A percentile compares a stretch with the other conserved stretches of the same genome.
Evolutionary conservation across 179 eudicot genomes (phyloP).

Genomic region (Gypsophila paniculata): DNA sequence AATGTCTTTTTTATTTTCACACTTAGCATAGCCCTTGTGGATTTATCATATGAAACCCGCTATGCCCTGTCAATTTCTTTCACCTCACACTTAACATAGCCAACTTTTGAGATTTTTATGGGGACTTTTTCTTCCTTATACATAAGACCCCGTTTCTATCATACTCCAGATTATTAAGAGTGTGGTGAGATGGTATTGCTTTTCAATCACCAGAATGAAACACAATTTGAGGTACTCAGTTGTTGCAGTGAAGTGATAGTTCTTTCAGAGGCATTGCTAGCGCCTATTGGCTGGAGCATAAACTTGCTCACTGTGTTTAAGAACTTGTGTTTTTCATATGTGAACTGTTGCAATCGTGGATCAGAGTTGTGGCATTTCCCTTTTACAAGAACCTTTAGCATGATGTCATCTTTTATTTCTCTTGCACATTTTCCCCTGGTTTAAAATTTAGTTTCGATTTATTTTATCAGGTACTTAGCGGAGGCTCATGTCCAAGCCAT

Average conservation of each 20-base stretch:
- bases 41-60: not conserved
- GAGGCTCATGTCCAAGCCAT: constrained; percentile 97
- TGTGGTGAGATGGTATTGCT: not conserved
- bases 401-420: not conserved
- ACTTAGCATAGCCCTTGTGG: not conserved
- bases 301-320: not conserved
- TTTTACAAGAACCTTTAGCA: not conserved
- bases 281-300: not conserved
- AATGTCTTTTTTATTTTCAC: no score
- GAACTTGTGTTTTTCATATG: not conserved
- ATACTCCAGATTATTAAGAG: not conserved
- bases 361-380: not conserved
- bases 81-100: not conserved
- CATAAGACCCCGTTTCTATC: not conserved
- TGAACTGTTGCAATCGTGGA: not conserved
- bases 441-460: not conserved
- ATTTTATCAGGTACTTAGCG: constrained; percentile 62
- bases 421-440: not conserved
- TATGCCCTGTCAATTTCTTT: no score
- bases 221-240: no score
- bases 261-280: not conserved
- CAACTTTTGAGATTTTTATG: not conserved
- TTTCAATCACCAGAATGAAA: not conserved
- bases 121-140: not conserved
- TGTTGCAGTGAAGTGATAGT: not conserved